These are phyloP conservation scores for Leucosporidium yakuticum DNA, from an alignment of 768 basidiomycete species.

Conservation along the genomic window DNA sequence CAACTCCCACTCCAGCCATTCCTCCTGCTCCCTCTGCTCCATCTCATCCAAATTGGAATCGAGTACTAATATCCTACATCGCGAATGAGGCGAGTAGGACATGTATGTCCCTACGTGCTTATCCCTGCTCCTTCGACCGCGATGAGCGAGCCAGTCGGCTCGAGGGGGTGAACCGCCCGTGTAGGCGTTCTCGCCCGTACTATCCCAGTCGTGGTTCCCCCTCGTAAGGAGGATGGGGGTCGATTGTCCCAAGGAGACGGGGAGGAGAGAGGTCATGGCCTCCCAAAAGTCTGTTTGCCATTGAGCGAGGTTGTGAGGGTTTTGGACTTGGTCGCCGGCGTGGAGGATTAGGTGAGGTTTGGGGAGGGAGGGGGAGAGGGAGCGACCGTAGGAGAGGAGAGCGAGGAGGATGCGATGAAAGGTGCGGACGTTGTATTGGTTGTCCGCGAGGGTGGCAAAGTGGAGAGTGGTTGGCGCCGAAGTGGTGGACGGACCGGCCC, in stretches of 20 bases:
- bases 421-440: constrained; percentile 34
- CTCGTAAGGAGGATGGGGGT: constrained; percentile 24
- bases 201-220: constrained; percentile 36
- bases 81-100: constrained; percentile 15
- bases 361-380: neutral
- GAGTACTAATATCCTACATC: constrained; percentile 28
- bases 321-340: constrained; percentile 31
- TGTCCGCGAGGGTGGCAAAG: constrained; percentile 31
- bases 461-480: constrained; percentile 13
- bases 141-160: constrained; percentile 3
- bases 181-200: constrained; percentile 20
- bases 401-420: constrained; percentile 26
- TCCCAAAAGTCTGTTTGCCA: constrained; percentile 36
- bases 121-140: neutral
- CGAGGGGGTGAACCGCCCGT: constrained; percentile 6
- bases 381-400: constrained; percentile 1
- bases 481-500: neutral
- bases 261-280: constrained; percentile 16
- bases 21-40: constrained; percentile 24
- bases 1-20: constrained; percentile 27
- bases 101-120: constrained; percentile 13
- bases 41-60: constrained; percentile 24
- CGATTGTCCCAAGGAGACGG: neutral
- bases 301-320: constrained; percentile 27
- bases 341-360: constrained; percentile 26